Evolutionary conservation across 805 yeast genomes (phyloP), one percentile per base, ranked within the genome.

Genomic region (Hanseniaspora mollemarum): DNA sequence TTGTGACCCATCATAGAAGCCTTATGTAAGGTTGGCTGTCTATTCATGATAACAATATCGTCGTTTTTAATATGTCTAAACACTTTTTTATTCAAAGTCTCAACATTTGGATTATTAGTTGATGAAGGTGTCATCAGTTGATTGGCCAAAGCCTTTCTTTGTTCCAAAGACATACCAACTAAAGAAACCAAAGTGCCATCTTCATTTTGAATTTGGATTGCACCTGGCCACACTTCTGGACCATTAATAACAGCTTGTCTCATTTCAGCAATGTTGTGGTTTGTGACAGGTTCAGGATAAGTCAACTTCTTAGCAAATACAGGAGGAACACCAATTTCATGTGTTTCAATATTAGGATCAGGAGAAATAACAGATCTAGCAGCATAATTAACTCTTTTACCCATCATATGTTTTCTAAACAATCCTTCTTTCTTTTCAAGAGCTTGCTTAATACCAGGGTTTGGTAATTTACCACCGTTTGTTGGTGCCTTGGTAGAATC

Each of bases 1-100:
- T 82, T 85, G 69, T 92, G 99, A 58, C 98, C 98, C 99, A 92
- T 92, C 96, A 92, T 92, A 26, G 98, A 94, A 43, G 98, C 98
- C 71, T 92, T 92, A 72, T 92, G 99, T 65, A 92, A 75, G 15
- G 98, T 90, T 43, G 99, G 98, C 72, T 92, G 99, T 73, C 99
- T 88, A 71, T 92, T 92, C 97, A 94, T 92, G 37, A 94, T 67
- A 45, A 94, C 97, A 54, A 92, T 88, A 68, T 94, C 99, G 57
- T 87, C 82, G 70, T 94, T 90, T 56, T 83, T 82, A 64, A 92
- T 86, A 65, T 92, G 99, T 64, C 99, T 80, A 67, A 73, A 83
- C 37, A 92, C 99, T 69, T 92, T 92, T 64, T 92, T 92, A 72
- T 86, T 87, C 55, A 85, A 71, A 42, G 78, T 82, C 44, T 70